Conservation (phyloP, 192 early-diverging fungal species). For the Rhizophagus clarus region DNA sequence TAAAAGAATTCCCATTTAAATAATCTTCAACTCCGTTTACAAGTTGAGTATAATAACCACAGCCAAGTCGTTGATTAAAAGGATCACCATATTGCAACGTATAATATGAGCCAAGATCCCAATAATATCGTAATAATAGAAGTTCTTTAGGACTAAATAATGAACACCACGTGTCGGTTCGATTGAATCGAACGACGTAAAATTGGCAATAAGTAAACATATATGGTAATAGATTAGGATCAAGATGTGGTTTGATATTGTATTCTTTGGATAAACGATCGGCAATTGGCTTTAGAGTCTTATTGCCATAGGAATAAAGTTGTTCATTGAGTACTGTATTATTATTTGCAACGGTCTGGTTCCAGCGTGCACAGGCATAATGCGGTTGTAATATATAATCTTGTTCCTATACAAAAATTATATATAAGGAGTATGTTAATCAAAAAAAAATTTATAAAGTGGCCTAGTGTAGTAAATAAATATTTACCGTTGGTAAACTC, state of each 20-base stretch:
- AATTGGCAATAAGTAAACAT: background rate
- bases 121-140: constrained; percentile 4
- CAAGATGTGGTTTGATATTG: constrained; percentile 13
- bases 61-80: background rate
- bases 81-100: background rate
- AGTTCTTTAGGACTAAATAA: constrained; percentile 3
- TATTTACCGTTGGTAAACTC: background rate
- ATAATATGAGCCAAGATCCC: background rate
- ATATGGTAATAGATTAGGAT: background rate
- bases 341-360: background rate
- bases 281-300: background rate
- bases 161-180: constrained; percentile 2
- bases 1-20: background rate
- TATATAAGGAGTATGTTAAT: background rate
- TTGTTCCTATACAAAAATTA: background rate
- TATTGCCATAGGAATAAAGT: background rate
- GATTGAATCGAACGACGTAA: background rate
- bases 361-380: background rate
- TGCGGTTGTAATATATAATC: background rate
- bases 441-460: background rate
- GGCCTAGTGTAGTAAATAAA: background rate
- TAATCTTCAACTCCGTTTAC: constrained; percentile 11
- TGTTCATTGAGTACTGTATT: background rate
- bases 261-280: background rate
- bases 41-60: background rate